Evolutionary conservation across 2,329 filamentous ascomycete genomes (phyloP).

Genomic region (Neofusicoccum kwambonambiense): DNA sequence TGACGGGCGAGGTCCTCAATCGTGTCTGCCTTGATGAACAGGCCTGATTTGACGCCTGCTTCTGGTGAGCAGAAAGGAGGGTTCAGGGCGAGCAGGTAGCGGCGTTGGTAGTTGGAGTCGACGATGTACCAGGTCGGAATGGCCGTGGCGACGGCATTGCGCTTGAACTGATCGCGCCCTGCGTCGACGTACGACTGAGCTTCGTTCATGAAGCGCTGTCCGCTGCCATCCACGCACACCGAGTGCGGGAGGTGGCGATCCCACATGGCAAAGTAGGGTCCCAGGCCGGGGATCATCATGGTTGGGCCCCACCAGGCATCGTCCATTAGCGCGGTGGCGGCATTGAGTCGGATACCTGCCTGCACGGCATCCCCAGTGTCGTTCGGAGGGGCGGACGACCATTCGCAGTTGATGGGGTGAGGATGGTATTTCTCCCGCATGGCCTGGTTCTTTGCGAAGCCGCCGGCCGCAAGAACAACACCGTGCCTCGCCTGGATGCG

Average conservation of each 20-base stretch:
- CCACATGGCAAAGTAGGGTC: constrained; percentile 25
- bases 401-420: constrained; percentile 24
- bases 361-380: constrained; percentile 32
- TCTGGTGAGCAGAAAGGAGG: constrained; percentile 21
- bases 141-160: constrained; percentile 21
- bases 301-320: constrained; percentile 37
- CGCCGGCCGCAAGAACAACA: constrained; percentile 37
- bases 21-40: constrained; percentile 26
- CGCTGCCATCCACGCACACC: constrained; percentile 37
- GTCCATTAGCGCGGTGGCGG: constrained; percentile 33
- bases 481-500: constrained; percentile 28
- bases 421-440: constrained; percentile 30
- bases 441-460: constrained; percentile 34
- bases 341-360: constrained; percentile 30
- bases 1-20: constrained; percentile 28
- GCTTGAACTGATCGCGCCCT: constrained; percentile 26
- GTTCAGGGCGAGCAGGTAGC: constrained; percentile 28
- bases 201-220: constrained; percentile 38
- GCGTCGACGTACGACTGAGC: constrained; percentile 31
- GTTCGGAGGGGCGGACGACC: constrained; percentile 26
- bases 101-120: constrained; percentile 32
- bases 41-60: constrained; percentile 24
- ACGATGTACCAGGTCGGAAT: constrained; percentile 35
- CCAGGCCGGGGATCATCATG: constrained; percentile 28
- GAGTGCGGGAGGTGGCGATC: constrained; percentile 34